These are phyloP conservation scores for Kitagawia praeruptora DNA, from an alignment of 129 eudicot genomes.

Conservation along the genomic window DNA sequence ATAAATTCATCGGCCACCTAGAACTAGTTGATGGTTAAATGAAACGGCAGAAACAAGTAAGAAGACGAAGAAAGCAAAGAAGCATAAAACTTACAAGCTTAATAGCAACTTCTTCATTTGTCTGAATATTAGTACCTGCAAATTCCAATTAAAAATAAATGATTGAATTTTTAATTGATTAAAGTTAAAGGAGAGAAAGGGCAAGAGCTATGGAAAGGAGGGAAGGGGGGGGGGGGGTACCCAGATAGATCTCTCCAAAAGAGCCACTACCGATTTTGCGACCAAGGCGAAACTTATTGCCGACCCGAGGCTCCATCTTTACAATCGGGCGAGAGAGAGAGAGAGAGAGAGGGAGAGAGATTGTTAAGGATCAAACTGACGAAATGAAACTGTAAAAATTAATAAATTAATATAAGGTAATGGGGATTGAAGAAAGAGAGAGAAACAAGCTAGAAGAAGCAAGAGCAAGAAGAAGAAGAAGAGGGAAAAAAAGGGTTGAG, in stretches of 20 bases:
- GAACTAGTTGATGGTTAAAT: neutral
- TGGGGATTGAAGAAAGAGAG: neutral
- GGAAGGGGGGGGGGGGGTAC: neutral
- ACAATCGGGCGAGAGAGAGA: neutral
- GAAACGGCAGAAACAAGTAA: neutral
- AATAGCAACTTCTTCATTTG: slow-evolving; percentile 95
- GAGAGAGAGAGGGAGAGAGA: neutral
- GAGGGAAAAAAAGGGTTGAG: too few relatives aligned
- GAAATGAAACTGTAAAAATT: too few relatives aligned
- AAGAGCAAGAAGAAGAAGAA: neutral
- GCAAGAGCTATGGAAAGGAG: neutral
- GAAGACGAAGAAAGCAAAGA: too few relatives aligned
- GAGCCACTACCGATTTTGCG: slow-evolving; percentile 95
- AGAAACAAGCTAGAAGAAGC: neutral
- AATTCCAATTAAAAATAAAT: neutral
- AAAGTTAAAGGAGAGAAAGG: slow-evolving; percentile 9
- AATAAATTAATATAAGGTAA: neutral
- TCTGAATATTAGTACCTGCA: slow-evolving; percentile 87
- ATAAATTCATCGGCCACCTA: neutral
- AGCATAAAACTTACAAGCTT: slow-evolving; percentile 62
- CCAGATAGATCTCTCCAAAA: slow-evolving; percentile 96
- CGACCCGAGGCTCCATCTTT: slow-evolving; percentile 90
- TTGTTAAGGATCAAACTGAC: neutral
- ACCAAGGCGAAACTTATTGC: slow-evolving; percentile 86
- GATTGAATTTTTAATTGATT: neutral